Evolutionary conservation across 331 rosid genomes (phyloP), one percentile per base, ranked within the genome.

Genomic region (Malus hybrid): DNA sequence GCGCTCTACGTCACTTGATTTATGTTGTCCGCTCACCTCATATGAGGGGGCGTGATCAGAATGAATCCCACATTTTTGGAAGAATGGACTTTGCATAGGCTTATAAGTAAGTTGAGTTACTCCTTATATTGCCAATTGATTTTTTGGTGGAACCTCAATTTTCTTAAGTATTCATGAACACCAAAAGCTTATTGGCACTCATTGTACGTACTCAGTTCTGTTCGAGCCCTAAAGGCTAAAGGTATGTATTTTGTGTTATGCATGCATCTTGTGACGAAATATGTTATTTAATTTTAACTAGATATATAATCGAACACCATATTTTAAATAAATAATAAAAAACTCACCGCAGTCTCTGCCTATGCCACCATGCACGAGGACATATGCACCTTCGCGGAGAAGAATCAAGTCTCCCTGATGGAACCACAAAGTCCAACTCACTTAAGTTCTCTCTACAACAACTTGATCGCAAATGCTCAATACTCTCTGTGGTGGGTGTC

Each of bases 301-400:
- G 16, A 46, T 46, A 46, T 46, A 46, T 4, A 46, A 1, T 1
- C 2, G 16, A 46, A 46, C 2, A 46, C 16, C 12, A 46, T 46
- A 46, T 46, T 46, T 46, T 46, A 46, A 6, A 12, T 46, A 46
- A 46, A 46, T 13, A 46, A 46, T 46, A 12, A 46, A 46, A 12
- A 46, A 46, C 85, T 84, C 71, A 81, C 83, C 0, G 75, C 72
- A 1, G 69, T 84, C 15, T 78, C 83, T 2, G 72, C 81, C 19
- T 84, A 81, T 11, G 12, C 61, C 26, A 81, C 85, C 1, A 81
- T 81, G 77, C 77, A 81, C 58, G 72, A 78, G 68, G 86, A 84
- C 39, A 84, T 81, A 11, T 66, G 76, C 32, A 53, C 55, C 63
- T 52, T 78, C 12, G 88, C 88, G 0, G 71, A 39, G 34, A 81